Evolutionary conservation across 305 asterid species (phyloP), one percentile per base, ranked within the genome.

Genomic region (Striga hermonthica): DNA sequence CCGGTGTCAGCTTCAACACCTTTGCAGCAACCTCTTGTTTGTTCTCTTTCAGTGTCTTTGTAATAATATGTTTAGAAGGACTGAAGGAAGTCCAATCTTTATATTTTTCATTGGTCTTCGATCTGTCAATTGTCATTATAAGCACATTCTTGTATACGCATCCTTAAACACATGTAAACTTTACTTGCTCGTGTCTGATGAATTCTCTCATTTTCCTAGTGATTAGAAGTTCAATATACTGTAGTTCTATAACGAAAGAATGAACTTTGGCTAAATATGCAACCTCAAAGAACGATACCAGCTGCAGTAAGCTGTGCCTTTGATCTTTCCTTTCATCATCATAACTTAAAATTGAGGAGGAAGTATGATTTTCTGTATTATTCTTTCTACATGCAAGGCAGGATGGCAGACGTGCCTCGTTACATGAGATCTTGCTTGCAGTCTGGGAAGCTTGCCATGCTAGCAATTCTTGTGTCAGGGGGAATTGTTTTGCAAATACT

Each of bases 401-500:
- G 40, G 64, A 92, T 90, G 97, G 83, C 83, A 48, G 89, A 82
- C 70, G 60, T 87, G 85, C 91, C 97, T 65, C 76, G 84, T 78
- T 69, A 87, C 72, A 37, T 92, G 67, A 75, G 83, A 78, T 79
- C 95, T 59, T 90, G 97, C 80, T 77, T 92, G 76, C 86, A 86
- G 3, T 78, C 96, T 54, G 96, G 98, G 76, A 92, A 81, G 76
- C 91, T 92, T 31, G 97, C 98, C 63, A 76, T 68, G 74, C 60
- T 92, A 66, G 97, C 97, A 13, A 84, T 92, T 77, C 84, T 92
- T 67, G 97, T 90, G 45, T 83, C 98, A 11, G 91, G 86, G 65
- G 98, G 98, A 31, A 87, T 90, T 69, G 97, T 92, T 9, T 79
- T 92, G 78, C 98, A 92, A 74, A 86, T 92, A 78, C 86, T 92